Conservation (phyloP, 1,284 basidiomycete genomes). For the Cutaneotrichosporon cutaneum region DNA sequence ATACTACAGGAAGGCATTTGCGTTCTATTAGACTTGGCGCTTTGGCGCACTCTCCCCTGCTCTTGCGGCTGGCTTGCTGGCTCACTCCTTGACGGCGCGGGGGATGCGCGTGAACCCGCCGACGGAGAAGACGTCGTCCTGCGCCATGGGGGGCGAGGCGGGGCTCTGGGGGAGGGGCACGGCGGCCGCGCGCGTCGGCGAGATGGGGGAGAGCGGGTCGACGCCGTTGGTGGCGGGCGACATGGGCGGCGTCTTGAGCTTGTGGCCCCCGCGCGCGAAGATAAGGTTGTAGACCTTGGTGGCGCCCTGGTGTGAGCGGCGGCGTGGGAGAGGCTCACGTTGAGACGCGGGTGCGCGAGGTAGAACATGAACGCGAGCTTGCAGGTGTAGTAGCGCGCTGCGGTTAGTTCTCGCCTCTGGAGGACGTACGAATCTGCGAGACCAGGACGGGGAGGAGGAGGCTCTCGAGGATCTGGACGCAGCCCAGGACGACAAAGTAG, state of each 20-base stretch:
- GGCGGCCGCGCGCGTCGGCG: neutral
- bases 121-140: neutral
- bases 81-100: neutral
- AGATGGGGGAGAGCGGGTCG: neutral
- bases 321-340: neutral
- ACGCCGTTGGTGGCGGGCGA: neutral
- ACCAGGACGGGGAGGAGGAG: slow-evolving; percentile 19
- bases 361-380: slow-evolving; percentile 45
- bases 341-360: slow-evolving; percentile 39
- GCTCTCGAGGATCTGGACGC: slow-evolving; percentile 44
- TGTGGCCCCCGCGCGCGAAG: slow-evolving; percentile 21
- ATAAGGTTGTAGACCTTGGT: slow-evolving; percentile 33
- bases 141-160: neutral
- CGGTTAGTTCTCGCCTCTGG: neutral
- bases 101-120: neutral
- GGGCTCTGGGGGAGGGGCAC: neutral
- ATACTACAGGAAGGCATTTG: neutral
- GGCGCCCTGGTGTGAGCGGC: slow-evolving; percentile 31
- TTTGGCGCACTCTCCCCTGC: too few species aligned
- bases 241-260: neutral
- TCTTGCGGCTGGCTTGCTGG: too few species aligned
- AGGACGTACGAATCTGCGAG: slow-evolving; percentile 14
- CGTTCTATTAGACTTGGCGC: too few species aligned
- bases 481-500: slow-evolving; percentile 47
- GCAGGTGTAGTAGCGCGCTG: slow-evolving; percentile 47